phyloP scores from a whole-genome alignment of 2,329 filamentous ascomycete genomes.

The Phaeosphaeriaceae sp. region DNA sequence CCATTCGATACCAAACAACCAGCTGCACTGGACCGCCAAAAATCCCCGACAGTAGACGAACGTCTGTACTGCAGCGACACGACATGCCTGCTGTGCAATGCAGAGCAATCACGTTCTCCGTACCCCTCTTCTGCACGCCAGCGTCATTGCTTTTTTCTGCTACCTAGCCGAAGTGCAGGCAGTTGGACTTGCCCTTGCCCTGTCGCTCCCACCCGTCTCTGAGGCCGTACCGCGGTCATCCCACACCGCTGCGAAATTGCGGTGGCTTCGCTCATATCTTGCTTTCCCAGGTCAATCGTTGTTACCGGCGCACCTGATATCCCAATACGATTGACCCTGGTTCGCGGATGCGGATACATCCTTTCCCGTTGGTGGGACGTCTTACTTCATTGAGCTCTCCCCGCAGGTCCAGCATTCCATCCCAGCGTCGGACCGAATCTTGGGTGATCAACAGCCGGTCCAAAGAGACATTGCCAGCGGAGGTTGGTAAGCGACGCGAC shows the following conservation, averaged over 20 bases:
- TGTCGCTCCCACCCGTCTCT: not conserved
- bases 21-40: conserved; percentile 10
- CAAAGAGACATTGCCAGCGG: not conserved
- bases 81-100: conserved; percentile 13
- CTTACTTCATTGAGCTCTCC: conserved; percentile 17
- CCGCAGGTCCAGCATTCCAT: conserved; percentile 6
- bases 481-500: not conserved
- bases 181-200: not conserved
- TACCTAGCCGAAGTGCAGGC: not conserved
- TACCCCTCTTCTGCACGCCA: conserved; percentile 18
- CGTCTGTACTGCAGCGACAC: conserved; percentile 11
- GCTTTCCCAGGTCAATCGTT: not conserved
- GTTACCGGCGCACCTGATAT: not conserved
- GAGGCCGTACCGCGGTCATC: not conserved
- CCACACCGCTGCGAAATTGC: not conserved
- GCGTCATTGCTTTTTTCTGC: conserved; percentile 1
- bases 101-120: conserved; percentile 18
- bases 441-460: not conserved
- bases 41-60: conserved; percentile 9
- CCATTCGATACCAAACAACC: not conserved
- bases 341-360: conserved; percentile 9
- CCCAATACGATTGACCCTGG: conserved; percentile 2
- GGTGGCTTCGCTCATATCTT: not conserved
- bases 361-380: conserved; percentile 6
- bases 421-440: not conserved